These are phyloP conservation scores for Ballota nigra DNA, from an alignment of 257 asterid genomes.

Conservation along the genomic window DNA sequence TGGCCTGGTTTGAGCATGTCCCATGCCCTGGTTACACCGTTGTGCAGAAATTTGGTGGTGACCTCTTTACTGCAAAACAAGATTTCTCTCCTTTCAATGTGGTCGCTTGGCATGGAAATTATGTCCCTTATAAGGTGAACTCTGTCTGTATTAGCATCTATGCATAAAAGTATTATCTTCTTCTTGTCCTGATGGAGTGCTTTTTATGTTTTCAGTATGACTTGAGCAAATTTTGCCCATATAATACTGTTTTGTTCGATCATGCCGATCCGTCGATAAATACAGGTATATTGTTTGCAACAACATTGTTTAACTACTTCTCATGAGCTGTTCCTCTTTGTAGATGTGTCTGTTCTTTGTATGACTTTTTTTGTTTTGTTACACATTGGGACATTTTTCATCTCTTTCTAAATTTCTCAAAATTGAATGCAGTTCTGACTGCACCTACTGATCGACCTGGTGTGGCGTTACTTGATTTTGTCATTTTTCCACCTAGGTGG, in stretches of 20 bases:
- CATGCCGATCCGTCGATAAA: conserved; percentile 96
- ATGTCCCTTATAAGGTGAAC: conserved; percentile 81
- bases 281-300: conserved; percentile 51
- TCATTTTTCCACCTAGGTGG: conserved; percentile 97
- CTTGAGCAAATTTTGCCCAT: conserved; percentile 90
- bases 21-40: conserved; percentile 72
- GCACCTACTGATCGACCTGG: conserved; percentile 95
- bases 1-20: conserved; percentile 73
- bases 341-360: not conserved
- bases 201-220: conserved; percentile 64
- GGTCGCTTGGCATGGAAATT: conserved; percentile 98
- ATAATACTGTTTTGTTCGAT: conserved; percentile 87
- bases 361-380: not conserved
- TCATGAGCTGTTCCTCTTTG: conserved; percentile 1
- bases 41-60: conserved; percentile 95
- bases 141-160: not conserved
- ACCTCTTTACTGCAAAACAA: conserved; percentile 91
- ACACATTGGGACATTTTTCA: not conserved
- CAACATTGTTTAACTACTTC: not conserved
- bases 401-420: conserved; percentile 13
- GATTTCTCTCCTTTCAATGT: conserved; percentile 97
- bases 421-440: conserved; percentile 72
- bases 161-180: not conserved
- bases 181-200: conserved; percentile 26
- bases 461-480: conserved; percentile 96